phyloP scores from a whole-genome alignment of 202 grass and related monocot genomes.

The Zoysia matrella region DNA sequence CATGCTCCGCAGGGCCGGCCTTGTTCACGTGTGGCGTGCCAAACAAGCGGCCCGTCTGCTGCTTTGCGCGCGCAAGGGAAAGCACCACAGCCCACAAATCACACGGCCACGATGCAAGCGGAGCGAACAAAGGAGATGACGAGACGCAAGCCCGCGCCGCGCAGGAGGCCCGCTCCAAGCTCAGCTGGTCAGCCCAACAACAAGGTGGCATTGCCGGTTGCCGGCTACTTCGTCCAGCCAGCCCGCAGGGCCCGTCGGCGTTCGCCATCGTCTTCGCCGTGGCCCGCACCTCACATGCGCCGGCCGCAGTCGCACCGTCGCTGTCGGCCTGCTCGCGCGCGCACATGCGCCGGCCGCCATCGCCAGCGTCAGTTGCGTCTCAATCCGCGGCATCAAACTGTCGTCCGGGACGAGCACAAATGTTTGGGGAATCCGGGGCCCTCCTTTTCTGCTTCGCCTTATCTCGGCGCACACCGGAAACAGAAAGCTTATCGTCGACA shows the following conservation, averaged over 20 bases:
- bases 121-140: no score
- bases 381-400: slow-evolving; percentile 28
- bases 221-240: not conserved
- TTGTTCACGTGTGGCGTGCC: no score
- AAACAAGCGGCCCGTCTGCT: no score
- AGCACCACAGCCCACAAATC: no score
- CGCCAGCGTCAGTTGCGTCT: slow-evolving; percentile 34
- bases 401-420: not conserved
- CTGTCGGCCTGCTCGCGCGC: not conserved
- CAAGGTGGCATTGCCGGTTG: no score
- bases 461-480: not conserved
- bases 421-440: not conserved
- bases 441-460: not conserved
- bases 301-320: slow-evolving; percentile 18
- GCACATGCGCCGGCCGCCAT: slow-evolving; percentile 41
- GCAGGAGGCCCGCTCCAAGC: no score
- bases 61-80: no score
- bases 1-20: no score
- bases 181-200: no score
- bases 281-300: slow-evolving; percentile 47
- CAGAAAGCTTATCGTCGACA: not conserved
- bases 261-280: slow-evolving; percentile 13
- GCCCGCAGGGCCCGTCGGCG: slow-evolving; percentile 8
- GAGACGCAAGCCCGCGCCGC: no score
- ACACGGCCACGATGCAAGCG: no score